These are phyloP conservation scores for Irpex sp. DNA, from an alignment of 1,284 basidiomycete genomes.

Conservation along the genomic window DNA sequence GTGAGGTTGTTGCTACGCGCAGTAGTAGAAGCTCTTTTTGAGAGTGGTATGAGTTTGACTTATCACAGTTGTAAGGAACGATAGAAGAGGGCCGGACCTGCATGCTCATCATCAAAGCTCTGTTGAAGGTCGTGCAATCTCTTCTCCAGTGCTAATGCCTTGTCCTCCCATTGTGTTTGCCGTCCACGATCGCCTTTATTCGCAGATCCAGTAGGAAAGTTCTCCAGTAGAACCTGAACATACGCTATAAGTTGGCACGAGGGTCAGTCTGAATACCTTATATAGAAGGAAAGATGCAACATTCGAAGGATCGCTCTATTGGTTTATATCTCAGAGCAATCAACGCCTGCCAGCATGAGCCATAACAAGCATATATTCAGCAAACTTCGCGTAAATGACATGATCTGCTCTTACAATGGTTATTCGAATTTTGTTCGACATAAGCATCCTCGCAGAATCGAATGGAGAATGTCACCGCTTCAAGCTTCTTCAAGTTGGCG, in stretches of 20 bases:
- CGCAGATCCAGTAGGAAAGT: neutral
- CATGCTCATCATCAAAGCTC: neutral
- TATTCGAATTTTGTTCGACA: neutral
- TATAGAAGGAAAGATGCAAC: neutral
- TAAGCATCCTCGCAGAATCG: neutral
- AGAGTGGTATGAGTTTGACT: neutral
- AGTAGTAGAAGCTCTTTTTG: neutral
- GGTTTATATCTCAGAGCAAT: neutral
- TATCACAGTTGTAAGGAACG: neutral
- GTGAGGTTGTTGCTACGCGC: neutral
- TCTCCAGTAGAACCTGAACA: neutral
- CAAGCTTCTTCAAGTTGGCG: no score
- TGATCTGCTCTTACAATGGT: conserved; percentile 1
- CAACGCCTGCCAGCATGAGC: neutral
- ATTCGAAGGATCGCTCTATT: neutral
- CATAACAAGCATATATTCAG: neutral
- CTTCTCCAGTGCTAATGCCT: neutral
- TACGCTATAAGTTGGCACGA: neutral
- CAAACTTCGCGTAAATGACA: neutral
- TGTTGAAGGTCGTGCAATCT: neutral
- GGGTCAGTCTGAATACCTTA: neutral
- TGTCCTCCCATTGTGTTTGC: neutral
- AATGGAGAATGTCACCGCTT: no score
- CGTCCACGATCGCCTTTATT: neutral
- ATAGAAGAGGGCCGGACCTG: neutral